Base-by-base conservation (phyloP, 176 grass and related monocot species). In the Cenchrus americanus region DNA sequence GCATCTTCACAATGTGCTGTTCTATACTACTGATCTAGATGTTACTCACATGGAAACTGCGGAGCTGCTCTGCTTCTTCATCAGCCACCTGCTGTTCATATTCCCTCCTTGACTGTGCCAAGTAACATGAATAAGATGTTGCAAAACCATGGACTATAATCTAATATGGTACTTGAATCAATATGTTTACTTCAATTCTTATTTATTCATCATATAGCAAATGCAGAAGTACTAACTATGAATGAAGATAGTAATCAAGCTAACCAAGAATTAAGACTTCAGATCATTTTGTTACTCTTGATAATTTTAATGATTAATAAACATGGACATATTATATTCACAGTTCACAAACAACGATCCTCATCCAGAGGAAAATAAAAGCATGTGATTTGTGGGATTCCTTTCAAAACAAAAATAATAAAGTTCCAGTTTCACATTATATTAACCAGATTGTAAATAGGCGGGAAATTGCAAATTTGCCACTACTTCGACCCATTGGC, bases 1-100 rank as follows among this genome's bases (percentile, higher is more conserved):
- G 3, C 17, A 67, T 40, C 24, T 15, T n/a, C 62, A 76, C 6
- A 32, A 59, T 48, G 8, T 61, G 55, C 8, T 51, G 15, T 51
- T 62, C 23, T 41, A 37, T 77, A 40, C 41, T 10, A 80, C 32
- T 22, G 10, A 59, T 77, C 22, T 43, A 77, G n/a, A 83, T 10
- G 51, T 32, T 49, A 88, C 69, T 89, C 83, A 99, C 96, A 49
- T 99, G 93, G 26, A 96, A 99, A 80, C 83, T 89, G 82, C 91
- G 87, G 69, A 99, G 93, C 77, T 99, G 76, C 75, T 96, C 86
- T 17, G 87, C 87, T 69, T 99, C 96, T 91, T 96, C 89, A 89
- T 68, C 63, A 26, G 91, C 91, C 59, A 99, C 77, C 78, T 99
- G 93, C 26, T 89, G 89, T 44, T 99, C 97, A 71, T 99, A 94